Percentiles rank a stretch among this genome's conserved stretches.
These are phyloP conservation scores for Tolypocladium tundrense DNA, from an alignment of 2,329 filamentous ascomycete genomes.

Conservation along the genomic window DNA sequence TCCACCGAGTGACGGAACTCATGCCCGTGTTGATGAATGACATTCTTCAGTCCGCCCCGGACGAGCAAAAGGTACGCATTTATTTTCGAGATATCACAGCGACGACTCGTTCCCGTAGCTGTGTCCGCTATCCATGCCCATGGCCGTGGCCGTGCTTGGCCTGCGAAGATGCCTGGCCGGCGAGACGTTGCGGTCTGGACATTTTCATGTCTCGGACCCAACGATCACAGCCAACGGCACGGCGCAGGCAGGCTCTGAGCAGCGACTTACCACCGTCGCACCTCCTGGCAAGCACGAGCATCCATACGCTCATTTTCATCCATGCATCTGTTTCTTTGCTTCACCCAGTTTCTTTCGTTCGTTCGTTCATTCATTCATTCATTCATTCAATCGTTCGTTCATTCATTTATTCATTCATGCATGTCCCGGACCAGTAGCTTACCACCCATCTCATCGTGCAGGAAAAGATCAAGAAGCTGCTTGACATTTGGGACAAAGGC, in stretches of 20 bases:
- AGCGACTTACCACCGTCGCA: background rate
- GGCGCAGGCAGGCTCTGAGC: background rate
- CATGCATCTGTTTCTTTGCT: background rate
- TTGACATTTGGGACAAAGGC: constrained; percentile 97
- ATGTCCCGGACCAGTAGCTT: constrained; percentile 18
- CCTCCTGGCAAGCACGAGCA: background rate
- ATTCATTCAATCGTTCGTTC: background rate
- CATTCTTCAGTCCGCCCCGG: constrained; percentile 76
- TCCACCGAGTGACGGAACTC: constrained; percentile 92
- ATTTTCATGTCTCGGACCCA: background rate
- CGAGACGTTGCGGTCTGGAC: background rate
- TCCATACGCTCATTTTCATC: background rate
- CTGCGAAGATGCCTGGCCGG: background rate
- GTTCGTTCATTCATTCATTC: background rate
- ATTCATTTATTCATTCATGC: background rate
- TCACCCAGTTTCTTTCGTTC: background rate
- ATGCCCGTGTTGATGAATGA: constrained; percentile 93
- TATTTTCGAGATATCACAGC: constrained; percentile 3
- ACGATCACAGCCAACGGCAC: background rate
- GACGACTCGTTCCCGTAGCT: background rate
- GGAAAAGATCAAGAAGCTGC: constrained; percentile 87
- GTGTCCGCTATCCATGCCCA: constrained; percentile 21
- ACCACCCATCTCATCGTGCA: constrained; percentile 43
- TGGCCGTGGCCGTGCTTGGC: background rate
- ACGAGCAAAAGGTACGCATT: constrained; percentile 90